Evolutionary conservation across 345 rosid genomes (phyloP).

Genomic region (Lumnitzera racemosa): DNA sequence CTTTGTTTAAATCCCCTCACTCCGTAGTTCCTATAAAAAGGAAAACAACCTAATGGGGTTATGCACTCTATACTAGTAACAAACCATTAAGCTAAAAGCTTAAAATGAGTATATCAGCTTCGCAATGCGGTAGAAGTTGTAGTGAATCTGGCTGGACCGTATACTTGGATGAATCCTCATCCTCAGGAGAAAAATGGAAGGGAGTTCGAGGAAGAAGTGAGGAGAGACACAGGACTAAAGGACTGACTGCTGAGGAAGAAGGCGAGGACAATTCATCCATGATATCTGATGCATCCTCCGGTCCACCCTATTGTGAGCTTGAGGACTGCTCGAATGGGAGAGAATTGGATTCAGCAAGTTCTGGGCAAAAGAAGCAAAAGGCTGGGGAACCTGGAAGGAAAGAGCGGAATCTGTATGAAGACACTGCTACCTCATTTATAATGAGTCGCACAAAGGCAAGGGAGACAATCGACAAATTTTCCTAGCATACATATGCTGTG

Average conservation of each 20-base stretch:
- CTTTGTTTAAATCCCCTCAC: neutral
- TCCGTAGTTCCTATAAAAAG: slow-evolving; percentile 4
- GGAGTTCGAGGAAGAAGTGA: slow-evolving; percentile 12
- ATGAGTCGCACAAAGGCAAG: slow-evolving; percentile 37
- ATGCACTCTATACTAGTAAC: neutral
- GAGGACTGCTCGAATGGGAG: slow-evolving; percentile 28
- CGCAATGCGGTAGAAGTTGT: slow-evolving; percentile 53
- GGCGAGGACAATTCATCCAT: slow-evolving; percentile 60
- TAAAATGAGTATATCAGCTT: slow-evolving; percentile 44
- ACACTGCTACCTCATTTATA: slow-evolving; percentile 71
- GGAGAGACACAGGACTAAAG: neutral
- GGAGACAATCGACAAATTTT: neutral
- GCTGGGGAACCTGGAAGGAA: slow-evolving; percentile 21
- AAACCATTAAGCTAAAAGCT: neutral
- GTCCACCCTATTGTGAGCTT: slow-evolving; percentile 43
- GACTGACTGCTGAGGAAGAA: slow-evolving; percentile 16
- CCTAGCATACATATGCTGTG: neutral
- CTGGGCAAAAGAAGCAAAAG: slow-evolving; percentile 23
- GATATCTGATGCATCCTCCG: slow-evolving; percentile 94
- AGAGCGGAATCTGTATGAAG: slow-evolving; percentile 35
- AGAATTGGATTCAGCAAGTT: slow-evolving; percentile 11
- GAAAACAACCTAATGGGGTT: neutral
- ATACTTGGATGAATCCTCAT: slow-evolving; percentile 59
- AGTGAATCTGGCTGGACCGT: slow-evolving; percentile 78
- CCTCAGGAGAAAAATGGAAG: slow-evolving; percentile 17